phyloP scores from a whole-genome alignment of 2,329 filamentous ascomycete genomes.

The Neopestalotiopsis rosae region DNA sequence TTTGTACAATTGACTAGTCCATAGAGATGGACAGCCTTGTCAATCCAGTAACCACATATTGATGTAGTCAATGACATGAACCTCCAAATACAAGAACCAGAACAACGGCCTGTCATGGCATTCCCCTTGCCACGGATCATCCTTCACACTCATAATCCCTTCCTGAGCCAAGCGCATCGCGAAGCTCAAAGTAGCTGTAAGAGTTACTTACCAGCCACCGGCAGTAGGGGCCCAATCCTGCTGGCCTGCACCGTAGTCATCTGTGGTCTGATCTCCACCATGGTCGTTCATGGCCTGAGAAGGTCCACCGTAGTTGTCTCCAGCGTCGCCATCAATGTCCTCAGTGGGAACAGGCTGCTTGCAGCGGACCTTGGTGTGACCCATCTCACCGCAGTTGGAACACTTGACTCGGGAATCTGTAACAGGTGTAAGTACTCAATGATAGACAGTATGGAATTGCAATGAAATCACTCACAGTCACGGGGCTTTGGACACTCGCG shows the following conservation, averaged over 20 bases:
- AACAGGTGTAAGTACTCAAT: conserved; percentile 22
- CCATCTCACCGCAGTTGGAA: conserved; percentile 58
- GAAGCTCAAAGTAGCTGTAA: background rate
- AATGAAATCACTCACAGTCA: conserved; percentile 48
- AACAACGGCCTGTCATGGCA: background rate
- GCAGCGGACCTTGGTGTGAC: conserved; percentile 49
- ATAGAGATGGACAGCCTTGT: background rate
- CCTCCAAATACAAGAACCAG: background rate
- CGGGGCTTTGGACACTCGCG: conserved; percentile 64
- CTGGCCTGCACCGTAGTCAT: background rate
- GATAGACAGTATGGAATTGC: background rate
- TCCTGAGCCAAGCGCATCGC: no score
- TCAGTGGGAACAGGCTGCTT: conserved; percentile 37
- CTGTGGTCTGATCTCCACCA: background rate
- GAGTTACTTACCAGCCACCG: background rate
- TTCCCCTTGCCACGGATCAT: no score
- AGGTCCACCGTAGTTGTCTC: conserved; percentile 15
- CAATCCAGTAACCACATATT: background rate
- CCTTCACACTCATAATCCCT: no score
- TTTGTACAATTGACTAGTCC: background rate
- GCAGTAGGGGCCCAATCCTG: background rate
- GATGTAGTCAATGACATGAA: background rate
- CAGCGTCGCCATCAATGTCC: conserved; percentile 19
- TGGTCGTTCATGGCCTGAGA: background rate
- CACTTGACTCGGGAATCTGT: conserved; percentile 61